phyloP scores from a whole-genome alignment of 2,329 filamentous ascomycete genomes.

The Neonectria punicea region DNA sequence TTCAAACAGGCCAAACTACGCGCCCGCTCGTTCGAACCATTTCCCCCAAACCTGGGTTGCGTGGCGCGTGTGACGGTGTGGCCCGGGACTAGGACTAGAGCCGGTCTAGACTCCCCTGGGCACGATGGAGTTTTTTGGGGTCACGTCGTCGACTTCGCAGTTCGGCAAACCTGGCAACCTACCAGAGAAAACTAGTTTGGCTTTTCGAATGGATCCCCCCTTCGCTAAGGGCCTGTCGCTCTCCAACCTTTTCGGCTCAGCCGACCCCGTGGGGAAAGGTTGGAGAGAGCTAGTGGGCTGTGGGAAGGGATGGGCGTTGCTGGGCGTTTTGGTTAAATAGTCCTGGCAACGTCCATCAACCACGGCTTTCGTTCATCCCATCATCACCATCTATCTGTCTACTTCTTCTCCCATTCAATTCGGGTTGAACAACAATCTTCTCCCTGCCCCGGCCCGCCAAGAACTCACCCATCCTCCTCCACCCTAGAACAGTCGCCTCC shows the following conservation, averaged over 20 bases:
- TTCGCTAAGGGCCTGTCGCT: neutral
- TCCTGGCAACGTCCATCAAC: constrained; percentile 9
- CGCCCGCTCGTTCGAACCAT: neutral
- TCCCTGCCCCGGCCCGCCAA: neutral
- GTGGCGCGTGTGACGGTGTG: neutral
- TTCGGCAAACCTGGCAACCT: neutral
- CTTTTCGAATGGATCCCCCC: too few species aligned
- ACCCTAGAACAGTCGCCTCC: neutral
- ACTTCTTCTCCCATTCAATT: neutral
- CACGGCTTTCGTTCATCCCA: constrained; percentile 4
- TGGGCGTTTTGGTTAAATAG: constrained; percentile 10
- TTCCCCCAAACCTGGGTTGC: neutral
- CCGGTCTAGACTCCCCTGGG: neutral
- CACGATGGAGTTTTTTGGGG: neutral
- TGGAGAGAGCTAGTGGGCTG: constrained; percentile 22
- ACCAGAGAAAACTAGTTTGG: neutral
- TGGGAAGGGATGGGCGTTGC: neutral
- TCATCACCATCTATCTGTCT: constrained; percentile 4
- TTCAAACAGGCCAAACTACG: constrained; percentile 4
- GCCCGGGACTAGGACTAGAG: neutral
- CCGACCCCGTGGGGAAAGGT: constrained; percentile 29
- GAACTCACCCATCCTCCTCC: neutral
- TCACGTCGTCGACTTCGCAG: neutral
- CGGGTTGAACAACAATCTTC: neutral
- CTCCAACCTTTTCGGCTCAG: constrained; percentile 20